A percentile compares a stretch with the other conserved stretches of the same genome.
Conservation (phyloP, 2,329 filamentous ascomycete species). For the Tolypocladium amazonense region DNA sequence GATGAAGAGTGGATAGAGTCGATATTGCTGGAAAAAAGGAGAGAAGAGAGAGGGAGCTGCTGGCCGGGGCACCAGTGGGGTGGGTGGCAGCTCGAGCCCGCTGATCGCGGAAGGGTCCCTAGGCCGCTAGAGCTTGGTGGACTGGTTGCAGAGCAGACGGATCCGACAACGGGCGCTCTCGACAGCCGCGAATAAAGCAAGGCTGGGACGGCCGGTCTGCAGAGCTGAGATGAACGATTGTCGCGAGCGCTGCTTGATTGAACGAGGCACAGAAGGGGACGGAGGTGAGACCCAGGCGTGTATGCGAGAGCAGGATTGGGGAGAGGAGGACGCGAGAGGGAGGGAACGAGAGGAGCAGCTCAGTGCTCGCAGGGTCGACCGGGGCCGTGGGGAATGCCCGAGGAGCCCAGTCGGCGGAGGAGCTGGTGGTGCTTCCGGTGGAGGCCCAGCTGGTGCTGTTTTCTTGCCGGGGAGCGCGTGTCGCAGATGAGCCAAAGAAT, state of each 20-base stretch:
- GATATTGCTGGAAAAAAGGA: conserved; percentile 24
- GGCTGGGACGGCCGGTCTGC: not conserved
- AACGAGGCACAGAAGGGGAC: not conserved
- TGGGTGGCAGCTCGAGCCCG: conserved; percentile 19
- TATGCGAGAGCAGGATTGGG: not conserved
- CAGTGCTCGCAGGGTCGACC: not conserved
- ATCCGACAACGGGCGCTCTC: not conserved
- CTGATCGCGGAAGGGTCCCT: conserved; percentile 22
- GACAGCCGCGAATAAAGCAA: not conserved
- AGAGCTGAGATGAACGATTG: not conserved
- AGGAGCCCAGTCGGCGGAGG: not conserved
- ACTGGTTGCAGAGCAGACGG: not conserved
- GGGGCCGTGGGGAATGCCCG: conserved; percentile 2
- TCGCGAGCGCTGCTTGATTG: not conserved
- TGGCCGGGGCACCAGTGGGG: conserved; percentile 1
- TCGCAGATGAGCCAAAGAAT: conserved; percentile 8
- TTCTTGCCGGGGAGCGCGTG: conserved; percentile 2
- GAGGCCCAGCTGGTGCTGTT: conserved; percentile 2
- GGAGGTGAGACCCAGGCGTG: not conserved
- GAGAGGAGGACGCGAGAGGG: not conserved
- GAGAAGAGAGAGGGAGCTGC: conserved; percentile 15
- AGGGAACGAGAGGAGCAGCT: not conserved
- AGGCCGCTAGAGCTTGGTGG: conserved; percentile 14
- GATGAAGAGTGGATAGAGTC: conserved; percentile 20
- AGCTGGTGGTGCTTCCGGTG: not conserved